A percentile compares a stretch with the other conserved stretches of the same genome.
Conservation (phyloP, 225 moss, liverwort and hornwort genomes). For the Physcomitrium patens region DNA sequence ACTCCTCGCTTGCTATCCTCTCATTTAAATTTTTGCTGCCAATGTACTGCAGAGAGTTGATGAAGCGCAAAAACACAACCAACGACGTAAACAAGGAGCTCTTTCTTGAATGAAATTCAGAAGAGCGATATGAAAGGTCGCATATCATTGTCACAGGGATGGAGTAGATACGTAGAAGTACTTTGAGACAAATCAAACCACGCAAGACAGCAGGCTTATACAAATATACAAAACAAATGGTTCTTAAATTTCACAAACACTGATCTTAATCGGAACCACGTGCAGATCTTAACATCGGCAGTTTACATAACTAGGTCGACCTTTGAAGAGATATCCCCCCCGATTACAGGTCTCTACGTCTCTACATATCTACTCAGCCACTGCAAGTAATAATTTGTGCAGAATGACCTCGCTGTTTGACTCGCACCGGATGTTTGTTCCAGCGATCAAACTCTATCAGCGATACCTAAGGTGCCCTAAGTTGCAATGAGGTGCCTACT, state of each 20-base stretch:
- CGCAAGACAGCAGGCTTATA: neutral
- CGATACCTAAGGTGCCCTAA: too few species aligned
- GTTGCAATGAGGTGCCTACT: too few species aligned
- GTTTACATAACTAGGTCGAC: neutral
- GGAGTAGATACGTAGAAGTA: too few species aligned
- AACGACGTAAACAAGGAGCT: too few species aligned
- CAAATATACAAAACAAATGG: neutral
- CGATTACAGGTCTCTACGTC: too few species aligned
- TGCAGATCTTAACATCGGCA: slow-evolving; percentile 8
- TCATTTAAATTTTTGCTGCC: too few species aligned
- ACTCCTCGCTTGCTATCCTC: too few species aligned
- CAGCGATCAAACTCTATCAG: neutral
- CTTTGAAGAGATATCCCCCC: neutral
- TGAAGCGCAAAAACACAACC: too few species aligned
- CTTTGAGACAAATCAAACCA: neutral
- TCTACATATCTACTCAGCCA: neutral
- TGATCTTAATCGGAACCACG: slow-evolving; percentile 24
- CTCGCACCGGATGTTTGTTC: slow-evolving; percentile 22
- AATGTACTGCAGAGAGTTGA: too few species aligned
- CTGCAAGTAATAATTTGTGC: neutral
- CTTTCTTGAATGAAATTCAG: too few species aligned
- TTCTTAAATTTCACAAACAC: slow-evolving; percentile 13
- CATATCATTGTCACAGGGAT: too few species aligned
- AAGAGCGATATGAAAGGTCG: too few species aligned
- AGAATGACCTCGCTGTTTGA: neutral